Evolutionary conservation across 1,139 yeast genomes (phyloP), one percentile per base, ranked within the genome.

Genomic region (Saccharomycopsis hybrid): DNA sequence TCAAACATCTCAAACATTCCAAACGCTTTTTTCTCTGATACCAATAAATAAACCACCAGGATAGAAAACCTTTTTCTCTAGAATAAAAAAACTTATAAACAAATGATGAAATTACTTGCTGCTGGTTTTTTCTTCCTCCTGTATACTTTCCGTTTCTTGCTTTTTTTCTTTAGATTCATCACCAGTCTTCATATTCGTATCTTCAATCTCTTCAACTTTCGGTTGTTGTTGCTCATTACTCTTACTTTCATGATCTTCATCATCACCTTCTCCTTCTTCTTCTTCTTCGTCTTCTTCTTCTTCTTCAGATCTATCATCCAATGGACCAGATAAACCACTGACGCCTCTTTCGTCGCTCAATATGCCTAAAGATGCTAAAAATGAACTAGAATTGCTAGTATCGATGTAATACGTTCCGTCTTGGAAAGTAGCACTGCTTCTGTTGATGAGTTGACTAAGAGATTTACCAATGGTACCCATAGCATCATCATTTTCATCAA

Each of bases 211-310:
- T 36, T 36, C 39, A 36, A 9, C n/a, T 31, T 31, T 31, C 35
- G 7, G 35, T 37, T 42, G 27, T n/a, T n/a, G n/a, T 42, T 42
- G 31, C 35, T 47, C 46, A n/a, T n/a, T n/a, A n/a, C n/a, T n/a
- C n/a, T n/a, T n/a, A n/a, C n/a, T n/a, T 43, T 43, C 9, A 11
- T 28, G 27, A 36, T 8, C 27, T 43, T 37, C 46, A 5, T 60
- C 65, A 27, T 60, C 65, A 24, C 60, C 65, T n/a, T 67, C 69
- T n/a, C n/a, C n/a, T 36, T 60, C 65, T 7, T 58, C 62, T 46
- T 59, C 65, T 43, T 61, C 65, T 32, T 66, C 50, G 18, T 48
- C 46, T 24, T 49, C 48, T 7, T 31, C 41, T n/a, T 44, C 40
- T 30, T 28, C 38, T 9, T 39, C 18, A 43, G 31, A 13, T 11